A percentile compares a stretch with the other conserved stretches of the same genome.
These are phyloP conservation scores for Solanum clarkiae DNA, from an alignment of 257 asterid species.

Conservation along the genomic window DNA sequence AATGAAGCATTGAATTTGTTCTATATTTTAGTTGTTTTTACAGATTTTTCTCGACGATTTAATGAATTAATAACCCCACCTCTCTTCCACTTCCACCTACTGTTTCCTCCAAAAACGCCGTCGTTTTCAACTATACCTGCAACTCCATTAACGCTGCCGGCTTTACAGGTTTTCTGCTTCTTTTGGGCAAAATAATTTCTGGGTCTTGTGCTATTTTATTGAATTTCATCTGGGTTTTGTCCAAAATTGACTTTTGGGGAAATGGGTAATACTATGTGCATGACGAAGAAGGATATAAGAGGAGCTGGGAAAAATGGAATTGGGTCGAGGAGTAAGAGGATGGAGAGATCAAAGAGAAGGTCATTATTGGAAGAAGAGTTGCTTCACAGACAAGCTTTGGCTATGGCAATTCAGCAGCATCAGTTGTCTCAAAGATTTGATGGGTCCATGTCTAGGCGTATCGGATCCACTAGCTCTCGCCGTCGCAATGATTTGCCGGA, in stretches of 20 bases:
- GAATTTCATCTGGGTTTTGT: neutral
- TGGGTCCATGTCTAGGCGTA: conserved; percentile 72
- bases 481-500: conserved; percentile 53
- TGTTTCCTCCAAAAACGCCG: neutral
- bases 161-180: neutral
- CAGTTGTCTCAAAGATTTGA: conserved; percentile 84
- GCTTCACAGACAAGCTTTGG: conserved; percentile 80
- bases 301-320: conserved; percentile 22
- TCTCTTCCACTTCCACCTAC: neutral
- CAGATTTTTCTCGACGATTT: neutral
- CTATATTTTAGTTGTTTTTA: neutral
- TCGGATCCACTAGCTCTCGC: conserved; percentile 95
- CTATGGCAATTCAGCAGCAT: conserved; percentile 97
- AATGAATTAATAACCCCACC: neutral
- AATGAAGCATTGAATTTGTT: neutral
- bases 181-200: neutral
- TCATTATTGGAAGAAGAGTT: conserved; percentile 65
- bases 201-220: neutral
- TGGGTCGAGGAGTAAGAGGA: conserved; percentile 73
- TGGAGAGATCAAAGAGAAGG: conserved; percentile 58
- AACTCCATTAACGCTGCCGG: neutral
- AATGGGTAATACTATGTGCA: conserved; percentile 84
- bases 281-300: conserved; percentile 55
- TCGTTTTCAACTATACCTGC: neutral
- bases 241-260: neutral